Base-by-base conservation (phyloP, 1,139 yeast species). In the Spencermartinsiella ligniputridi region DNA sequence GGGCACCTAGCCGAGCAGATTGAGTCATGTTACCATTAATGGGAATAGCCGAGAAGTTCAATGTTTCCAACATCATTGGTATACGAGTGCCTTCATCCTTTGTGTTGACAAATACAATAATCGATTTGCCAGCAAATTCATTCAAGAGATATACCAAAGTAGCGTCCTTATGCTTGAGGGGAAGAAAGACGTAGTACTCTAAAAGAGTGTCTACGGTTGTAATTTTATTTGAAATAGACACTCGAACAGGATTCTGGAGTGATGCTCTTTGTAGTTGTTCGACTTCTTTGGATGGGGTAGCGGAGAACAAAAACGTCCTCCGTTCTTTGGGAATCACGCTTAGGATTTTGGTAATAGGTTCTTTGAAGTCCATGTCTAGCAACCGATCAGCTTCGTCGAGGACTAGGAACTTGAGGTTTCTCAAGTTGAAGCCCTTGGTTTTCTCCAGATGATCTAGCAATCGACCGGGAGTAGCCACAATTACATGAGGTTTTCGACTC, bases 361-460 rank as follows among this genome's bases (percentile, higher is more conserved):
- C 96, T 12, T 96, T 97, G 59, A 94, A 92, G 64, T 94, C 98
- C 87, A 92, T 80, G 70, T 92, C 98, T 58, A 92, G 72, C 55
- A 94, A 74, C 62, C 98, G 75, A 67, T 92, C 99, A 19, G 97
- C 97, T 70, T 92, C 98, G 67, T 92, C 98, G 87, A 92, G 83
- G 5, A 92, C 95, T 49, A 92, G 74, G 63, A 76, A 92, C 62
- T 85, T 82, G 61, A 92, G 72, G 46, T 83, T 83, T 50, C 88
- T 79, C 54, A 92, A 69, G 2, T 86, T 79, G 60, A 92, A 92
- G 1, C 97, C 97, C 63, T 88, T 88, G 9, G 97, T 92, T 59
- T 88, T 83, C 62, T 92, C 97, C 60, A 92, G 72, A 70, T 92
- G 98, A 65, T 92, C 98, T 80, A 90, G 79, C 47, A 92, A 73